These are phyloP conservation scores for Bimuria novae-zelandiae DNA, from an alignment of 2,329 filamentous ascomycete genomes.

Conservation along the genomic window DNA sequence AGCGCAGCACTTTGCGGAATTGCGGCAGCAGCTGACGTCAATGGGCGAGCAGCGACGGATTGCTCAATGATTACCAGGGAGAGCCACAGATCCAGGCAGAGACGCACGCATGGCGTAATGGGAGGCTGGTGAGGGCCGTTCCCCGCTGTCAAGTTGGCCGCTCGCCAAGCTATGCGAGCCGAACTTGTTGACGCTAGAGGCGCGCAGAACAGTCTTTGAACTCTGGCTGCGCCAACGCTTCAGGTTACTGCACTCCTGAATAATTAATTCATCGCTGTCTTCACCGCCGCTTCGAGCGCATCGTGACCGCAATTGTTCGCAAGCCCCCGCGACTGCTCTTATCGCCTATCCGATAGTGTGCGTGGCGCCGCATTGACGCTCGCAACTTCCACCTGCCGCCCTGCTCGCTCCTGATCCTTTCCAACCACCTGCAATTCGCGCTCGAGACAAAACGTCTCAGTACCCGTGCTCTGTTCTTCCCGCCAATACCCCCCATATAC, in stretches of 20 bases:
- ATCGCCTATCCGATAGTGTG: slow-evolving; percentile 17
- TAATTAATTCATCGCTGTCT: slow-evolving; percentile 12
- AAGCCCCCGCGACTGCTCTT: slow-evolving; percentile 21
- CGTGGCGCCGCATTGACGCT: slow-evolving; percentile 30
- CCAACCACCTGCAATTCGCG: slow-evolving; percentile 23
- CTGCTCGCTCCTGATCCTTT: slow-evolving; percentile 31
- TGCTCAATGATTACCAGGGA: background rate
- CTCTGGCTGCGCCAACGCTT: slow-evolving; percentile 26
- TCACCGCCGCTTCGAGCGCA: slow-evolving; percentile 10
- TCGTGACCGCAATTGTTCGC: slow-evolving; percentile 13
- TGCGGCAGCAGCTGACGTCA: slow-evolving; percentile 1
- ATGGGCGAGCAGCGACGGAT: background rate
- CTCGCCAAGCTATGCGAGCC: slow-evolving; percentile 6
- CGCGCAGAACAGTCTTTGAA: slow-evolving; percentile 5
- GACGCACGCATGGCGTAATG: background rate
- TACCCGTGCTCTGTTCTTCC: slow-evolving; percentile 20
- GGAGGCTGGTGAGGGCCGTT: background rate
- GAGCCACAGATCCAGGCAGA: slow-evolving; percentile 1
- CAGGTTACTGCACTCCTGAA: no score
- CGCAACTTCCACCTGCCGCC: slow-evolving; percentile 25
- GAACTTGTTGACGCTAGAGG: slow-evolving; percentile 10
- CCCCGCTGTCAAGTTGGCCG: slow-evolving; percentile 8
- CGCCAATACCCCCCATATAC: slow-evolving; percentile 20
- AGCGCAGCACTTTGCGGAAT: background rate
- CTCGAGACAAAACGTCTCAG: slow-evolving; percentile 35